A percentile compares a stretch with the other conserved stretches of the same genome.
These are phyloP conservation scores for Saccharomyces kudriavzevii DNA, from an alignment of 805 yeast genomes.

Conservation along the genomic window DNA sequence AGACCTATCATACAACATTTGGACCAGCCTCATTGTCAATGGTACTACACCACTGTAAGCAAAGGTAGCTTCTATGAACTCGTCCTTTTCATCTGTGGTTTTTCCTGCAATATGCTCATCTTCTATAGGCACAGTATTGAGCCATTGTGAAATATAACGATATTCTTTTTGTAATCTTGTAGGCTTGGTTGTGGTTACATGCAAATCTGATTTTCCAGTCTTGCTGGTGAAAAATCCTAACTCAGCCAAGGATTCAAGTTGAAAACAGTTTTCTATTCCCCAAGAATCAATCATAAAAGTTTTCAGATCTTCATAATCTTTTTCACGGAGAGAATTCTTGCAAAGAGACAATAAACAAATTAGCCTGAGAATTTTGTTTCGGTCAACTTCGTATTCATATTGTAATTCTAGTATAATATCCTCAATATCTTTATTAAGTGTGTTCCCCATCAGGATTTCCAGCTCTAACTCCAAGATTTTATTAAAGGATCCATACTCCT, in stretches of 20 bases:
- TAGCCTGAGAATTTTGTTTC: slow-evolving; percentile 42
- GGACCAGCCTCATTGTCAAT: slow-evolving; percentile 57
- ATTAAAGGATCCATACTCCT: slow-evolving; percentile 30
- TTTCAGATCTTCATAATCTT: slow-evolving; percentile 49
- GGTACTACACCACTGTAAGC: slow-evolving; percentile 83
- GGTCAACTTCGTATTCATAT: slow-evolving; percentile 34
- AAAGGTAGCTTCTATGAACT: slow-evolving; percentile 34
- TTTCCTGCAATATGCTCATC: slow-evolving; percentile 5
- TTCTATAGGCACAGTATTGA: slow-evolving; percentile 22
- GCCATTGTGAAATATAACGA: slow-evolving; percentile 17
- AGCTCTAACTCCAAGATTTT: slow-evolving; percentile 56
- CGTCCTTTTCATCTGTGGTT: slow-evolving; percentile 9
- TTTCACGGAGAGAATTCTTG: slow-evolving; percentile 60
- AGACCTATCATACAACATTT: slow-evolving; percentile 54
- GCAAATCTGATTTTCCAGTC: not conserved
- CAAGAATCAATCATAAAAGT: slow-evolving; percentile 51
- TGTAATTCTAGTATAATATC: slow-evolving; percentile 43
- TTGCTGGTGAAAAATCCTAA: slow-evolving; percentile 18
- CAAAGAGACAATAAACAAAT: slow-evolving; percentile 52
- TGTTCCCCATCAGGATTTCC: slow-evolving; percentile 50
- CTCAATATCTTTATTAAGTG: slow-evolving; percentile 15
- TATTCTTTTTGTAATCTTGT: slow-evolving; percentile 18
- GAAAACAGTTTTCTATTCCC: slow-evolving; percentile 41
- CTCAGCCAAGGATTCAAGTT: slow-evolving; percentile 18
- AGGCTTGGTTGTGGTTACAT: not conserved